Evolutionary conservation across 164 flowering plant genomes (phyloP), one percentile per base, ranked within the genome.

Genomic region (Kingdonia uniflora): DNA sequence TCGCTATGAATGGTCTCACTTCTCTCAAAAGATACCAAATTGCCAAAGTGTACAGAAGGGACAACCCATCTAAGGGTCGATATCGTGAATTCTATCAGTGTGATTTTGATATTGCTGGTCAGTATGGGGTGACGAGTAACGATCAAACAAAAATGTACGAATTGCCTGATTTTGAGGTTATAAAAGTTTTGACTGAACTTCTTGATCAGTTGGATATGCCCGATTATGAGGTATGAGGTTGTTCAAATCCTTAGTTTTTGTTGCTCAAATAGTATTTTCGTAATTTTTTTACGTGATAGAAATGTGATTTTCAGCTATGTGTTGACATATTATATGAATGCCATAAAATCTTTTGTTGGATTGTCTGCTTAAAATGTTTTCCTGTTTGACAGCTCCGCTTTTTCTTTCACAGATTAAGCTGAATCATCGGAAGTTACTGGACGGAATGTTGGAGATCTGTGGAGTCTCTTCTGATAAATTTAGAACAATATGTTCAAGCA

Each of bases 11-110:
- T 74, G 88, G 90, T 56, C 49, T 82, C 35, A 79, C 79, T 37
- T 70, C 95, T 48, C 71, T 85, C 17, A 92, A 82, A 73, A 79
- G 96, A 60, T 85, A 83, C 67, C 98, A 91, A 59, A 85, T 91
- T 55, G 96, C 87, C 51, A 91, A 91, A 67, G 98, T 92, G 0
- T 82, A 86, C 66, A 63, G 95, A 54, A 77, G 98, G 71, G 98
- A 92, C 63, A 92, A 88, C 55, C 96, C 98, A 51, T 80, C 96
- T 10, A 88, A 84, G 72, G 98, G 98, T 55, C 70, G 98, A 65
- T 88, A 68, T 50, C 88, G 98, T 43, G 98, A 92, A 71, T 92
- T 92, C 65, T 92, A 86, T 74, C 98, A 92, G 65, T 88, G 96
- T 71, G 98, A 92, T 61, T 80, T 92, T 65, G 98, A 92, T 60